A percentile compares a stretch with the other conserved stretches of the same genome.
phyloP scores from a whole-genome alignment of 2,329 filamentous ascomycete genomes.

The Penicillium sp. region DNA sequence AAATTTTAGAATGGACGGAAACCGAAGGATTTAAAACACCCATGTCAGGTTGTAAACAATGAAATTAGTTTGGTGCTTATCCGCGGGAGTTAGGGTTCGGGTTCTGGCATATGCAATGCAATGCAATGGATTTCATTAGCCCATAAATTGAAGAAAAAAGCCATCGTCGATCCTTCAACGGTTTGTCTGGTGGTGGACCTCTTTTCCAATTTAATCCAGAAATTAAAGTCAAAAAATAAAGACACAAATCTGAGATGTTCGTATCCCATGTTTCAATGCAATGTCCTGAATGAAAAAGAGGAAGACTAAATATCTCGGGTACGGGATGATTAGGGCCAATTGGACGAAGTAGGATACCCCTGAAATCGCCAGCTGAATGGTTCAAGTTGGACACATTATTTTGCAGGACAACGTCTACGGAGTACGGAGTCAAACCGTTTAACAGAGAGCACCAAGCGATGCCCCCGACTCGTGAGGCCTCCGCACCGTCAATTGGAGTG shows the following conservation, averaged over 20 bases:
- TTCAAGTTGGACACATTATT: neutral
- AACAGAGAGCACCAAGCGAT: neutral
- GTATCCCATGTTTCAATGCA: neutral
- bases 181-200: neutral
- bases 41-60: neutral
- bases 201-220: neutral
- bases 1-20: neutral
- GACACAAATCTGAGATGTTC: neutral
- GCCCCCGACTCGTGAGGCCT: neutral
- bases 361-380: neutral
- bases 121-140: neutral
- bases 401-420: neutral
- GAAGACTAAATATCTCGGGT: neutral
- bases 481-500: neutral
- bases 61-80: neutral
- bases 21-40: neutral
- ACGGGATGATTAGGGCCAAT: neutral
- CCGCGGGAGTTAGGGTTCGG: neutral
- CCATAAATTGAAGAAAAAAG: neutral
- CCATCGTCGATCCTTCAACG: slow-evolving; percentile 3
- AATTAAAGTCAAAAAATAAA: neutral
- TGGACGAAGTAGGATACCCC: neutral
- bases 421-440: neutral
- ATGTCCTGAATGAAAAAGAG: neutral
- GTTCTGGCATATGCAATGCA: neutral